Base-by-base conservation (phyloP, 1,284 basidiomycete genomes). In the Cryptococcus sp. region DNA sequence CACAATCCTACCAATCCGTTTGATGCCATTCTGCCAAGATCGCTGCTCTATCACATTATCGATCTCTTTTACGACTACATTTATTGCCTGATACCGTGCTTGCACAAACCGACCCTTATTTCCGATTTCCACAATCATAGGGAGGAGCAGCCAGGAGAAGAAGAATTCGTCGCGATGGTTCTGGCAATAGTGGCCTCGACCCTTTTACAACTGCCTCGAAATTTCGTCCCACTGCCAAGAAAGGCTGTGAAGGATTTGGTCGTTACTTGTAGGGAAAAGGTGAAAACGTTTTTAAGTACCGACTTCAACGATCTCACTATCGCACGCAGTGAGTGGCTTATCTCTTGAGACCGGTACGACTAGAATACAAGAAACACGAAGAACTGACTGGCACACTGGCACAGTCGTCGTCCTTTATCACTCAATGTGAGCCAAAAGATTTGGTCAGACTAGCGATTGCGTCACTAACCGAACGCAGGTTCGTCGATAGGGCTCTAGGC, bases 11-110 rank as follows among this genome's bases (percentile, higher is more conserved):
- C 45, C 7, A 78, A 77, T 47, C 72, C 75, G 0, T 55, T 78
- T 46, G 76, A 78, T 40, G 57, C 62, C 16, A 54, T 77, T 40
- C 52, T 78, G 3, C 73, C 75, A 1, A 64, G 76, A 8, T 60
- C 62, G 3, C 46, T 72, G 16, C 63, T 77, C 11, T 58, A 74
- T 43, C 66, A 65, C 26, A 68, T 76, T 50, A 72, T 76, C 51
- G 61, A 63, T 52, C 53, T 75, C 4, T 76, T 72, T 65, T 76
- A 75, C 54, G 73, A 76, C 58, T 76, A 75, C 52, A 69, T 76
- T 16, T 60, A 68, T 59, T 55, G 54, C 46, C 59, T 76, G 17
- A 74, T 70, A 10, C 75, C 75, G 1, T 72, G 68, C 43, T 55
- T 75, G 2, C 75, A 76, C 47, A 63, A 67, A n/a, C 75, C 75